Conservation (phyloP, 2,329 filamentous ascomycete species). For the Colletotrichum echinochloae region DNA sequence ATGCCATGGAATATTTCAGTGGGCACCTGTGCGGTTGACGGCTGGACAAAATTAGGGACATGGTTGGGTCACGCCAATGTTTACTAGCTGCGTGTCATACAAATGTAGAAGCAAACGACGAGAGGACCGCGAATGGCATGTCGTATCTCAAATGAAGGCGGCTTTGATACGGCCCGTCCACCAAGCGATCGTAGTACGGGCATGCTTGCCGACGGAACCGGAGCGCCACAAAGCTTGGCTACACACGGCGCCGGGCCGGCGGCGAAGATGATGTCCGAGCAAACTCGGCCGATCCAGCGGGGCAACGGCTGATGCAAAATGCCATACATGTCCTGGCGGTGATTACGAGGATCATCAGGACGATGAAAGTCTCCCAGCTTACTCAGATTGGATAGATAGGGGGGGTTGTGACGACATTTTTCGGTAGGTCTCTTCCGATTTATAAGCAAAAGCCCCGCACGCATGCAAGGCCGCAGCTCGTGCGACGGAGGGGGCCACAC, state of each 20-base stretch:
- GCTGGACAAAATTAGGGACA: not conserved
- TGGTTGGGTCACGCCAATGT: not conserved
- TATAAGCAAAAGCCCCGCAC: conserved; percentile 34
- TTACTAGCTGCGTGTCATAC: not conserved
- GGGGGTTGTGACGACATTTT: conserved; percentile 16
- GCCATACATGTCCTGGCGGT: not conserved
- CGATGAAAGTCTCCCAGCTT: not conserved
- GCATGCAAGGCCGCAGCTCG: not conserved
- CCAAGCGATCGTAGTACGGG: not conserved
- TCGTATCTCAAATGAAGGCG: not conserved
- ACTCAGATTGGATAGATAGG: not conserved
- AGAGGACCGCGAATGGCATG: not conserved
- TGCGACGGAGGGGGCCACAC: conserved; percentile 26
- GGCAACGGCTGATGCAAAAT: not conserved
- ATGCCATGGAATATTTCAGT: not conserved
- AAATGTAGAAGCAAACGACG: not conserved
- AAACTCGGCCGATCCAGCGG: not conserved
- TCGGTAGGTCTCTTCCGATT: conserved; percentile 11
- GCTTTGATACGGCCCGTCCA: not conserved
- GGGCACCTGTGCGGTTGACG: too few relatives aligned
- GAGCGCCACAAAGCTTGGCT: not conserved
- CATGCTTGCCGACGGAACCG: not conserved
- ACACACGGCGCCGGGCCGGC: not conserved
- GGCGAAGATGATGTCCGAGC: not conserved
- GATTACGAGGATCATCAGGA: not conserved